phyloP scores from a whole-genome alignment of 2,329 filamentous ascomycete species.

The Podosphaera fusca region DNA sequence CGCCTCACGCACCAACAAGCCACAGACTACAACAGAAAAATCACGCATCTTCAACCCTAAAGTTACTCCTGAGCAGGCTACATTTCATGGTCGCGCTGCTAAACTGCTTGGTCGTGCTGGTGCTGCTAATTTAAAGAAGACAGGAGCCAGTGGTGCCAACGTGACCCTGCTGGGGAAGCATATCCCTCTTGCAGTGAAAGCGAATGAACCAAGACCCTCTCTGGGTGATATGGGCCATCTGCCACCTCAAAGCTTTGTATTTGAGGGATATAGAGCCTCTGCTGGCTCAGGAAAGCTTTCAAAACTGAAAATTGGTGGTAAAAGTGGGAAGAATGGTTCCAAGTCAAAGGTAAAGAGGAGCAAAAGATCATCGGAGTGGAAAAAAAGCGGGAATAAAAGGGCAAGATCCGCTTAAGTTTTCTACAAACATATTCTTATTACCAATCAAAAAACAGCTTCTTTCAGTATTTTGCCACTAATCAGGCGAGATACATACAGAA shows the following conservation, averaged over 20 bases:
- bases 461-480: no score
- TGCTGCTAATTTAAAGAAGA: slow-evolving; percentile 20
- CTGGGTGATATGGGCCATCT: slow-evolving; percentile 19
- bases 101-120: slow-evolving; percentile 52
- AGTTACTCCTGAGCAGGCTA: slow-evolving; percentile 43
- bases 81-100: slow-evolving; percentile 46
- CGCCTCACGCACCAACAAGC: slow-evolving; percentile 6
- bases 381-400: slow-evolving; percentile 18
- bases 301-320: slow-evolving; percentile 34
- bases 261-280: slow-evolving; percentile 58
- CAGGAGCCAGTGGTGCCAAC: slow-evolving; percentile 13
- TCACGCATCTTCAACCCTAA: slow-evolving; percentile 39
- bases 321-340: slow-evolving; percentile 26
- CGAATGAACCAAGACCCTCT: background rate
- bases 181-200: slow-evolving; percentile 2
- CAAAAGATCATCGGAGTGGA: slow-evolving; percentile 17
- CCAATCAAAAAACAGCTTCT: no score
- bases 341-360: slow-evolving; percentile 19
- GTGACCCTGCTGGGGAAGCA: slow-evolving; percentile 8
- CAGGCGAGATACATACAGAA: no score
- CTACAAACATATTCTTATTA: no score
- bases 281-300: slow-evolving; percentile 39
- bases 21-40: slow-evolving; percentile 18
- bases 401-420: slow-evolving; percentile 4
- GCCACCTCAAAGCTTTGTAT: slow-evolving; percentile 49